Evolutionary conservation across 1,139 yeast genomes (phyloP), one percentile per base, ranked within the genome.

Genomic region (Nakaseomyces delphensis): DNA sequence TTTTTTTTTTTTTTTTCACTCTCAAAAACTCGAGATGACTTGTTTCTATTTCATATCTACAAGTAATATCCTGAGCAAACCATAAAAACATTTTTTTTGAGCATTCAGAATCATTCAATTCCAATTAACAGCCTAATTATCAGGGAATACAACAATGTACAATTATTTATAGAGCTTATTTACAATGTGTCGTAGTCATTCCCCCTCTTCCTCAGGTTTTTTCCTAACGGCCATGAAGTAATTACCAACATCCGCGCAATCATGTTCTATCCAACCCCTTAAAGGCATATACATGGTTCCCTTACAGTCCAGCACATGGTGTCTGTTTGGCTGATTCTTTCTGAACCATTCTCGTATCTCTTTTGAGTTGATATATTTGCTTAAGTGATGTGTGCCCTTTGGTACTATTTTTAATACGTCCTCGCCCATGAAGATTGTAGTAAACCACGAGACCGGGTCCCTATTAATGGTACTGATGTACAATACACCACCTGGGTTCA

Each of bases 361-460:
- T 10, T 59, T 49, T 47, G 82, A 81, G 55, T 89, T 79, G 51
- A 91, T 85, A 62, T 87, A 93, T 63, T 93, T 91, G 39, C 77
- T 76, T 60, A 81, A 74, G 2, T 89, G 80, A 62, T 91, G 99
- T 1, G 98, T 91, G 1, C 97, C 97, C 38, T 70, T 69, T 1
- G 99, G 99, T 2, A 91, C 98, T 38, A 91, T 78, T 31, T 71
- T 64, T 45, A 91, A 64, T 3, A 91, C 61, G 46, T 84, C 74
- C 60, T 91, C 98, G 3, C 91, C 99, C 74, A 85, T 74, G 52
- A 85, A 77, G 25, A 91, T 91, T 0, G 98, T 93, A 13, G 97
- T 86, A 57, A 91, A 77, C 84, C 94, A 89, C 37, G 96, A 79
- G n/a, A 87, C 66, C 35, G 77, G 70, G 49, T 93, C 95, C 49